Evolutionary conservation across 148 eudicot genomes (phyloP), one percentile per base, ranked within the genome.

Genomic region (Silene latifolia): DNA sequence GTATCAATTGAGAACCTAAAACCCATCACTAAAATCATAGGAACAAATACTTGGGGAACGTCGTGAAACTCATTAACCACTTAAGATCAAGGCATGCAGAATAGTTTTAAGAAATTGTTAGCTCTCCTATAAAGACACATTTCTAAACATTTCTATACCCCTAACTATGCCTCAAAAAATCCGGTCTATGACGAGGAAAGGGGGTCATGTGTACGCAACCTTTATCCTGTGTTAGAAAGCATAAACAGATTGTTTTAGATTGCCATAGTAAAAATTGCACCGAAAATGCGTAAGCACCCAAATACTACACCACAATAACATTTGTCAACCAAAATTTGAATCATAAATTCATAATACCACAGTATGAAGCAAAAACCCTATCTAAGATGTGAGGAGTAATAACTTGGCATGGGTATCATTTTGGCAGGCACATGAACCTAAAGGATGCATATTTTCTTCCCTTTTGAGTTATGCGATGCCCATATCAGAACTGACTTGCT

Each of bases 351-450:
- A 27, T 27, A 27, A 27, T 48, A 13, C 56, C 56, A 51, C 3
- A 51, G 56, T 51, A 51, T 10, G 10, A 42, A 75, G 53, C 18
- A 72, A 74, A 29, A 39, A 18, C 21, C 10, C 12, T 15, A 25
- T 51, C 51, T 61, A 74, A 63, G 14, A 25, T 44, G 11, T 2
- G 27, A 51, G 51, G 5, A 51, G 32, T 70, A 60, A 74, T 80
- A 80, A 85, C 88, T 78, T 74, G 81, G 77, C 77, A 85, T 85
- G 32, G 88, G 81, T 59, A 85, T 72, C 73, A 76, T 69, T 67
- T 80, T 80, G 10, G 82, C 80, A 53, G 88, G 86, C 56, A 81
- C 74, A 82, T 85, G 88, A 80, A 82, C 87, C 79, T 84, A 75
- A 48, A 71, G 8, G 3, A 84, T 72, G 63, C 87, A 84, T 12